Evolutionary conservation across 2,329 filamentous ascomycete species (phyloP), one percentile per base, ranked within the genome.

Genomic region (Escovopsis sp.): DNA sequence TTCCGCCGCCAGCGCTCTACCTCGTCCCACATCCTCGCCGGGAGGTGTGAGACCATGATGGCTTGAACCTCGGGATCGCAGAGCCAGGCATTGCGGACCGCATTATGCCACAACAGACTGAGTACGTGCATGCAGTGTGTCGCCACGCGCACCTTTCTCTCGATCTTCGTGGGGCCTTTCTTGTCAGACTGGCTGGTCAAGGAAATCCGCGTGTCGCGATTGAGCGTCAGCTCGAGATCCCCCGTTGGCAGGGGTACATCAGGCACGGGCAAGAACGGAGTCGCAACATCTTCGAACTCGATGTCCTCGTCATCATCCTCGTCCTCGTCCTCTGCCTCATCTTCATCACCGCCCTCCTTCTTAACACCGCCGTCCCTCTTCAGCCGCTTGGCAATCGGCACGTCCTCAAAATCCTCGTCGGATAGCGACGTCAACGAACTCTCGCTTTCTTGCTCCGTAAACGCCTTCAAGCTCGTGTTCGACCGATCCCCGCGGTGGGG

Each of bases 121-220:
- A 92, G 77, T 2, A 96, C 86, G 55, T 98, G 90, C 45, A 94
- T 68, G 46, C 83, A 82, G 55, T 98, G 90, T 1, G 85, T 86
- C 4, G 76, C 68, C 25, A 77, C 70, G 18, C 90, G 72, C 37
- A 88, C 80, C 40, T 76, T 71, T 35, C 84, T 74, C 51, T 94
- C 85, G 19, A 80, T 73, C 57, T 94, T 94, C 3, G 82, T 80
- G 0, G 83, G 81, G 0, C 85, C 87, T 51, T 88, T 94, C 56
- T 84, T 94, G 14, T 63, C 63, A 31, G 72, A 63, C 1, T 70
- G 62, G 43, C 77, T 76, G 9, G 67, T 66, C 19, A 79, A 53
- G 0, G 72, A 70, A n/a, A 78, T 66, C 16, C 68, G 59, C 8
- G 67, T 63, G 39, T 73, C 70, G 44, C 64, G 66, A 26, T 63